phyloP scores from a whole-genome alignment of 768 basidiomycete species.

The Coprinopsis marcescibilis region DNA sequence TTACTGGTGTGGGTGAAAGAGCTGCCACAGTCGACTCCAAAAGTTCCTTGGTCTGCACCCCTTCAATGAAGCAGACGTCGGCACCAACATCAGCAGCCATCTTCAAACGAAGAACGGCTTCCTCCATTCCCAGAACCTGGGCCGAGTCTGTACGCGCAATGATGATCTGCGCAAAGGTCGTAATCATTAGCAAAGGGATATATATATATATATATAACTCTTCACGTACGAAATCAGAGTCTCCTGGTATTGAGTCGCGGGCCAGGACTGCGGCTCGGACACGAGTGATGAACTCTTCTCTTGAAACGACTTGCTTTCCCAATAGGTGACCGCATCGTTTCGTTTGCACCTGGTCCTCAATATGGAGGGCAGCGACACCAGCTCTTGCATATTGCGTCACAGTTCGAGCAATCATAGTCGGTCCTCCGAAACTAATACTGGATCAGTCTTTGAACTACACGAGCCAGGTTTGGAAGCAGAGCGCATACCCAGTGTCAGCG shows the following conservation, averaged over 20 bases:
- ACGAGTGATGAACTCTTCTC: constrained; percentile 68
- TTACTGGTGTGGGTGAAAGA: constrained; percentile 64
- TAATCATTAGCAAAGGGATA: not conserved
- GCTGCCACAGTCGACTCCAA: constrained; percentile 59
- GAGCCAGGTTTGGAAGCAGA: not conserved
- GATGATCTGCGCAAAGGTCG: constrained; percentile 40
- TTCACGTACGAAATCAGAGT: constrained; percentile 64
- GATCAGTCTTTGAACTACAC: not conserved
- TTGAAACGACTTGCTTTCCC: constrained; percentile 77
- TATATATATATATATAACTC: not conserved
- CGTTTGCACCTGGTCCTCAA: constrained; percentile 80
- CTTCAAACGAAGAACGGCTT: constrained; percentile 59
- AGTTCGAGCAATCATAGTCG: constrained; percentile 70
- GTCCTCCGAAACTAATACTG: constrained; percentile 53
- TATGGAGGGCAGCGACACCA: constrained; percentile 71
- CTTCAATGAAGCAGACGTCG: constrained; percentile 80
- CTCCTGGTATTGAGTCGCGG: constrained; percentile 68
- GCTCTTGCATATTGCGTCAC: constrained; percentile 64
- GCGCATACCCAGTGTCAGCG: constrained; percentile 65
- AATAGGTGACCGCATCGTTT: constrained; percentile 77
- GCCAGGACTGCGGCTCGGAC: constrained; percentile 76
- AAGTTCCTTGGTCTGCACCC: constrained; percentile 63
- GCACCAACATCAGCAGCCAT: constrained; percentile 70
- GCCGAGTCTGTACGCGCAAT: constrained; percentile 76
- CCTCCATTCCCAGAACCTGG: constrained; percentile 76